Evolutionary conservation across 148 eudicot genomes (phyloP), one percentile per base, ranked within the genome.

Genomic region (Cornus florida): DNA sequence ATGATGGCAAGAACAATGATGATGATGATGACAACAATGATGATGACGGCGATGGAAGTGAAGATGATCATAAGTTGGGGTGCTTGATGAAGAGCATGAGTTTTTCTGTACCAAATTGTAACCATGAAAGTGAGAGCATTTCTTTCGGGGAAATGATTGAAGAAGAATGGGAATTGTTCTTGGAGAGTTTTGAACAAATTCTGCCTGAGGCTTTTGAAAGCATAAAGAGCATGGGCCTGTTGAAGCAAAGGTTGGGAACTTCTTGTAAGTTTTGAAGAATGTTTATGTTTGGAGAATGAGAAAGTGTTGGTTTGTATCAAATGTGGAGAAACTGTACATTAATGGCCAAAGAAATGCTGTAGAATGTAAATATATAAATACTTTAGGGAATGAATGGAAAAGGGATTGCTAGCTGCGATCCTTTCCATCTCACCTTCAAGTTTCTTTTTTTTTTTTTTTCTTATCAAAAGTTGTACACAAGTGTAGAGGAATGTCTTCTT

Each of bases 171-270:
- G 81, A 83, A 48, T 50, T 82, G 46, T 96, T 93, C 85, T 84
- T 96, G 69, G 94, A 86, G 70, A 71, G 72, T 84, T 88, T 93
- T 12, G 87, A 92, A 70, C 82, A 79, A 82, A 82, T 92, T 69
- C 68, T 96, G 83, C 94, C 97, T 0, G 86, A 86, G 84, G 87
- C 85, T 62, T 96, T 96, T 20, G 92, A 96, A 88, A 90, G 82
- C 66, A 78, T 85, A 70, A 89, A 88, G 87, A 85, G 82, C 73
- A 86, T 81, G 68, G 81, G 89, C 46, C 74, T 85, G 53, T 80
- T 88, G 59, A 86, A 77, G 76, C 90, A 83, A 80, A 88, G 97
- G 86, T 85, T 90, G 69, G 97, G 94, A 71, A 87, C 89, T 78
- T 92, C 97, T 57, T 90, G 92, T 69, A 80, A 86, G 77, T 87